These are phyloP conservation scores for Umbilicus rupestris DNA, from an alignment of 164 flowering plant genomes.

Conservation along the genomic window DNA sequence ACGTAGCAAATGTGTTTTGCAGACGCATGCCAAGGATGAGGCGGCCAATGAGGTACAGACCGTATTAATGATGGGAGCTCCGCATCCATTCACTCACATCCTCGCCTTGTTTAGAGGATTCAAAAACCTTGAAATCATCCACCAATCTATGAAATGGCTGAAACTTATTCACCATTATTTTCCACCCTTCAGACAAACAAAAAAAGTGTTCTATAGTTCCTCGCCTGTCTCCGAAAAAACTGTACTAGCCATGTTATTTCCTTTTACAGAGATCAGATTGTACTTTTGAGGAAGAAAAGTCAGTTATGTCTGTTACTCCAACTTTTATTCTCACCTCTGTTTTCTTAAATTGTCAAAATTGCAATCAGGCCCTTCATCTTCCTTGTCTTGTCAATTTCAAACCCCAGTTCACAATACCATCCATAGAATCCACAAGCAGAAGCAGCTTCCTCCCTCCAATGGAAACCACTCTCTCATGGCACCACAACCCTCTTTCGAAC, in stretches of 20 bases:
- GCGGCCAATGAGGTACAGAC: constrained; percentile 8
- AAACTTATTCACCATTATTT: not conserved
- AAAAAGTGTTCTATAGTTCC: not conserved
- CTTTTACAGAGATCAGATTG: not conserved
- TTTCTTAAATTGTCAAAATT: not conserved
- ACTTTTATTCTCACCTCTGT: not conserved
- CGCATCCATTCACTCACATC: not conserved
- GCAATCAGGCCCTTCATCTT: not conserved
- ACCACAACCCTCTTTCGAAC: constrained; percentile 15
- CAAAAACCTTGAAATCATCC: not conserved
- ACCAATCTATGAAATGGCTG: not conserved
- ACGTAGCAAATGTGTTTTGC: not conserved
- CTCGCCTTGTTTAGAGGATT: not conserved
- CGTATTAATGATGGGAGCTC: not conserved
- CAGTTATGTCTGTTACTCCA: too few species aligned
- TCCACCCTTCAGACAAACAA: not conserved
- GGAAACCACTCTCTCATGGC: not conserved
- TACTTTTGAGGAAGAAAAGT: too few species aligned
- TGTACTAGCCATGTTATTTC: not conserved
- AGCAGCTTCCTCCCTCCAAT: not conserved
- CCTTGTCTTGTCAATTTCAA: not conserved
- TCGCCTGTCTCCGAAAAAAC: not conserved
- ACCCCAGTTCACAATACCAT: not conserved
- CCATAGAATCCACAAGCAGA: not conserved
- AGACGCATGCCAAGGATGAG: constrained; percentile 8